Percentiles rank a stretch among this genome's conserved stretches.
Conservation (phyloP, 2,329 filamentous ascomycete species). For the Penicillium sp. region DNA sequence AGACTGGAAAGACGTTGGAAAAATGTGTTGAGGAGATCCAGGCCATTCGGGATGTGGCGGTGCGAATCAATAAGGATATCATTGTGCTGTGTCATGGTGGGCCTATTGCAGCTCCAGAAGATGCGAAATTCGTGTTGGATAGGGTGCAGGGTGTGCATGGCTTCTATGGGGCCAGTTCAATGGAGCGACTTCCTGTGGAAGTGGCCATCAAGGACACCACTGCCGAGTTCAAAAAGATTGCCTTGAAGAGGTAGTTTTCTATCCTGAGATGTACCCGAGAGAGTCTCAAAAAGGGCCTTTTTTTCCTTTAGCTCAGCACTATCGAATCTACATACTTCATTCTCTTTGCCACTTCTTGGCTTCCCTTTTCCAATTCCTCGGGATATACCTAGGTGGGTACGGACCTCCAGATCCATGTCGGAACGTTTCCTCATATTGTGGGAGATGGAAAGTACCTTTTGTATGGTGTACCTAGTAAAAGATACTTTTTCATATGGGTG, state of each 20-base stretch:
- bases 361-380: too few species aligned
- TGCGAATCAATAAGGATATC: not conserved
- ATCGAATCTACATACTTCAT: too few species aligned
- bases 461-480: too few species aligned
- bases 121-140: slow-evolving; percentile 62
- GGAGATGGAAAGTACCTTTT: too few species aligned
- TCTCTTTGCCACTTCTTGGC: too few species aligned
- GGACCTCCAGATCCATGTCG: too few species aligned
- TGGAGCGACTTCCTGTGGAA: slow-evolving; percentile 68
- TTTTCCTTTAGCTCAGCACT: too few species aligned
- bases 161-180: slow-evolving; percentile 67
- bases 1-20: not conserved
- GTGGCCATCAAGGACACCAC: slow-evolving; percentile 61
- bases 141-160: slow-evolving; percentile 65
- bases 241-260: not conserved
- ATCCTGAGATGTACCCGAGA: too few species aligned
- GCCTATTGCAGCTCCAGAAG: slow-evolving; percentile 62
- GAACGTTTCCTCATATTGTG: too few species aligned
- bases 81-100: slow-evolving; percentile 67
- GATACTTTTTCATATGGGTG: too few species aligned
- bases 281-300: too few species aligned
- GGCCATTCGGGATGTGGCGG: not conserved
- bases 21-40: not conserved
- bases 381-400: too few species aligned
- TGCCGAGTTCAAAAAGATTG: slow-evolving; percentile 50